These are phyloP conservation scores for Solanum sejunctum DNA, from an alignment of 257 asterid species.

Conservation along the genomic window DNA sequence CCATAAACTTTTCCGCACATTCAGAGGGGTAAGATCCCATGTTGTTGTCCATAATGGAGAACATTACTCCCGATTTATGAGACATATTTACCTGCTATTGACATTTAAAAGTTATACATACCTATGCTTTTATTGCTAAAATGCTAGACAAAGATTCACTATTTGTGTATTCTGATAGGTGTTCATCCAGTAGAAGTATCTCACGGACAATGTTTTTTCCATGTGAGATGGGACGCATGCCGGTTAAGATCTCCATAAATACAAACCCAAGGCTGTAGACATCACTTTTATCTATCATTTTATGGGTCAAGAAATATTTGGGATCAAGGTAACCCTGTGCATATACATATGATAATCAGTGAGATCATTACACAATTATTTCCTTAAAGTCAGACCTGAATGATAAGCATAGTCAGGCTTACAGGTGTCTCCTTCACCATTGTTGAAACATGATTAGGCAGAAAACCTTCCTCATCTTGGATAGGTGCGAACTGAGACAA, in stretches of 20 bases:
- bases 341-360: neutral
- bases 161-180: neutral
- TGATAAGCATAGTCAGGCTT: conserved; percentile 5
- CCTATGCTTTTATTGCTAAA: neutral
- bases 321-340: conserved; percentile 91
- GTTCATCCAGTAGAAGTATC: conserved; percentile 19
- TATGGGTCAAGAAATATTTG: conserved; percentile 60
- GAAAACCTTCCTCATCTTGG: conserved; percentile 35
- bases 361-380: neutral
- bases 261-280: conserved; percentile 86
- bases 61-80: conserved; percentile 49
- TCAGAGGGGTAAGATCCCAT: conserved; percentile 68
- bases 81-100: conserved; percentile 48
- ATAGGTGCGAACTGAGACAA: conserved; percentile 86
- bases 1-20: conserved; percentile 43
- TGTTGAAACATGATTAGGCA: conserved; percentile 54
- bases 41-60: conserved; percentile 52
- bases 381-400: neutral
- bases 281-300: conserved; percentile 80
- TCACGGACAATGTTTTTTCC: conserved; percentile 85
- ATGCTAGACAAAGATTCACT: neutral
- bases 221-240: conserved; percentile 75
- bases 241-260: conserved; percentile 70
- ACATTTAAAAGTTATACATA: neutral
- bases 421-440: conserved; percentile 89